Conservation (phyloP, 805 yeast genomes). For the Metschnikowia gruessii region DNA sequence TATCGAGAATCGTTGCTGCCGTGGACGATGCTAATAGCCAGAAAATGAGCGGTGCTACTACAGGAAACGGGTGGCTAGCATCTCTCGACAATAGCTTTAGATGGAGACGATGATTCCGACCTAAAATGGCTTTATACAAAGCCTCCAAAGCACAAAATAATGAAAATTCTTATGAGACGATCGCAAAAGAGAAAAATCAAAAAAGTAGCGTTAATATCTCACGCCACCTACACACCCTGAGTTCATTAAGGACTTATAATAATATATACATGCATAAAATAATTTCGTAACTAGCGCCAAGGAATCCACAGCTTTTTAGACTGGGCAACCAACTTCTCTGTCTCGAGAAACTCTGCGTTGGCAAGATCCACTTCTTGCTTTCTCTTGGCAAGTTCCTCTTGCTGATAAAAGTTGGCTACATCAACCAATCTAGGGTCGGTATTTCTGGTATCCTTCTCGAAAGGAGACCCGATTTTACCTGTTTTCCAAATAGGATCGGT, state of each 20-base stretch:
- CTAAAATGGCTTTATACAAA: not conserved
- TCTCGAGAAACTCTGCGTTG: conserved; percentile 16
- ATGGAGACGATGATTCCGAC: conserved; percentile 14
- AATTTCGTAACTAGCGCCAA: conserved; percentile 10
- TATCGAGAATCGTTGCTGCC: conserved; percentile 73
- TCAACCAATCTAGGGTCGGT: conserved; percentile 36
- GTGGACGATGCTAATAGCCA: conserved; percentile 70
- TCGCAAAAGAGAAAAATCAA: not conserved
- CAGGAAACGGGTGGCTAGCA: conserved; percentile 26
- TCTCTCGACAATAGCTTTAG: conserved; percentile 20
- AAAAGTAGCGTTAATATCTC: not conserved
- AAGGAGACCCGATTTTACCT: conserved; percentile 66
- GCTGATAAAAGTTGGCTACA: conserved; percentile 48
- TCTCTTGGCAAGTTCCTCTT: conserved; percentile 40
- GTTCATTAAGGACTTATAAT: not conserved
- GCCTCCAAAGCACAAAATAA: not conserved
- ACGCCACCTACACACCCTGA: not conserved
- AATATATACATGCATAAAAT: not conserved
- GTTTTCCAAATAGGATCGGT: conserved; percentile 83
- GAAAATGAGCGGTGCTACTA: conserved; percentile 27
- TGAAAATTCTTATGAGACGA: not conserved
- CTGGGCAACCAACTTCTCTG: conserved; percentile 21
- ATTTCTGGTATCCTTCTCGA: conserved; percentile 49
- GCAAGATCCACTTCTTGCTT: conserved; percentile 31
- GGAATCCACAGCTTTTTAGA: conserved; percentile 25